Conservation (phyloP, 345 rosid genomes). For the Erysimum cheiranthoides region DNA sequence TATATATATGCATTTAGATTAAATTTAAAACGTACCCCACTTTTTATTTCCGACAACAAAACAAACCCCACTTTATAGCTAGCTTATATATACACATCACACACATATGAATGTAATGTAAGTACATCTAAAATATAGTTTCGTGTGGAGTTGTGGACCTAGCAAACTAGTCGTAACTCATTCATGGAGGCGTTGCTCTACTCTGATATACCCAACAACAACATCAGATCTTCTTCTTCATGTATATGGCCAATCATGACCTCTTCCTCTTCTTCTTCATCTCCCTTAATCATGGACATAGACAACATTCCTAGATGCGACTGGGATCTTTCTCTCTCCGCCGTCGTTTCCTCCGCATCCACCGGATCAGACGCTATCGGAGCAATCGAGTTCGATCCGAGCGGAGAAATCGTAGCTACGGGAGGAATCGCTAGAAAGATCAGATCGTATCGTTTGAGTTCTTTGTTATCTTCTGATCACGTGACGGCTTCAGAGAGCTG, state of each 20-base stretch:
- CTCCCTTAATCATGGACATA: constrained; percentile 33
- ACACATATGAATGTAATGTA: constrained; percentile 7
- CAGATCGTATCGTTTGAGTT: constrained; percentile 59
- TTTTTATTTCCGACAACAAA: neutral
- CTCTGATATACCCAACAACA: constrained; percentile 49
- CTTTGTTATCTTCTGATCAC: constrained; percentile 57
- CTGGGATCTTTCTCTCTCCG: constrained; percentile 69
- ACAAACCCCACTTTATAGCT: constrained; percentile 4
- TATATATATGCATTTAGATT: neutral
- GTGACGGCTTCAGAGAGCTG: constrained; percentile 51
- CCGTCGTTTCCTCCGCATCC: constrained; percentile 54
- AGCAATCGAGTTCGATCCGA: constrained; percentile 73
- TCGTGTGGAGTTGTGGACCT: constrained; percentile 42
- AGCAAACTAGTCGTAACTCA: constrained; percentile 41
- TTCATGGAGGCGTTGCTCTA: constrained; percentile 54
- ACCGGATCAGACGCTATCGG: constrained; percentile 69
- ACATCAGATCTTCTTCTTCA: constrained; percentile 36
- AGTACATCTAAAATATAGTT: constrained; percentile 17
- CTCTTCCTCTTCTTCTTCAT: constrained; percentile 38
- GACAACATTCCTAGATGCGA: constrained; percentile 52
- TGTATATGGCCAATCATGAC: constrained; percentile 71
- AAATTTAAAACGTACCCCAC: neutral
- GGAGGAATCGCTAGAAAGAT: constrained; percentile 91
- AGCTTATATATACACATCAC: constrained; percentile 37
- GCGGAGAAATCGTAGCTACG: constrained; percentile 63